Evolutionary conservation across 1,284 basidiomycete genomes (phyloP).

Genomic region (Puccinia horiana): DNA sequence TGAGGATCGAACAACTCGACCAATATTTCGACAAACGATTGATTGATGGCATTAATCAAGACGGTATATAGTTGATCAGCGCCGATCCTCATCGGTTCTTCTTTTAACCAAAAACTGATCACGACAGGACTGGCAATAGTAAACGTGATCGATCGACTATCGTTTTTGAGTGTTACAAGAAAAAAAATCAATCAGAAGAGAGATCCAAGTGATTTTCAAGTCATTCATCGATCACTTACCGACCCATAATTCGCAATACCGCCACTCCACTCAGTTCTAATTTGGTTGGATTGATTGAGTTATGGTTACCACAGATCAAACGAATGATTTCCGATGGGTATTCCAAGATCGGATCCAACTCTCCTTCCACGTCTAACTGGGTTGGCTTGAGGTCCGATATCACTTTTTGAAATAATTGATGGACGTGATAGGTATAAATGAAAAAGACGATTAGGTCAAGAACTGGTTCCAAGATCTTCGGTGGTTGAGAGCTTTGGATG

Average conservation of each 20-base stretch:
- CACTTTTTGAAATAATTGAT: slow-evolving; percentile 5
- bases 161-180: background rate
- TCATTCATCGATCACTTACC: background rate
- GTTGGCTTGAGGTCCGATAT: slow-evolving; percentile 16
- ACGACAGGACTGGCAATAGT: slow-evolving; percentile 33
- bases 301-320: background rate
- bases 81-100: slow-evolving; percentile 22
- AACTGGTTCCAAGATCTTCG: slow-evolving; percentile 35
- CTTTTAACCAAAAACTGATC: slow-evolving; percentile 21
- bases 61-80: slow-evolving; percentile 19
- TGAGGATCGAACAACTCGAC: background rate
- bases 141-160: slow-evolving; percentile 22
- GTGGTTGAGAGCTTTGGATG: background rate
- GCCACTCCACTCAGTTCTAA: slow-evolving; percentile 23
- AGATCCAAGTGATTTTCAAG: background rate
- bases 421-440: background rate
- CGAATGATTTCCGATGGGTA: background rate
- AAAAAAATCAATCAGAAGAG: background rate
- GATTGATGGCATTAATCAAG: slow-evolving; percentile 16
- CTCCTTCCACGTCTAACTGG: slow-evolving; percentile 7
- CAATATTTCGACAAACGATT: slow-evolving; percentile 11
- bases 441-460: slow-evolving; percentile 38
- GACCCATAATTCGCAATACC: slow-evolving; percentile 16
- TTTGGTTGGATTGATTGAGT: background rate
- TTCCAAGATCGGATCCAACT: slow-evolving; percentile 40